Conservation (phyloP, 2,329 filamentous ascomycete genomes). For the Paramyrothecium roridum region DNA sequence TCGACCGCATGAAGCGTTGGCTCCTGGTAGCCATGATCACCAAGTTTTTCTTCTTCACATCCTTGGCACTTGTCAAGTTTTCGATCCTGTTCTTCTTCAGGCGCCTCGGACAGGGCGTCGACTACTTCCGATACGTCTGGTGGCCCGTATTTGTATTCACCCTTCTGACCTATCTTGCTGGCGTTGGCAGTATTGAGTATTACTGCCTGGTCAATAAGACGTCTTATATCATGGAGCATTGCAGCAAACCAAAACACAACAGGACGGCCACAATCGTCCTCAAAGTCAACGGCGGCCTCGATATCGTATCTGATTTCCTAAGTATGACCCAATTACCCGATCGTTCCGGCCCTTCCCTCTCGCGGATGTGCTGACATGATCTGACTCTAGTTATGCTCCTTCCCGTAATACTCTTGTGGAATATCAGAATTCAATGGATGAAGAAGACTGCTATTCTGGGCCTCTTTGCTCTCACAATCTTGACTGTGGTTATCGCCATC, state of each 20-base stretch:
- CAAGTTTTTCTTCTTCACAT: constrained; percentile 3
- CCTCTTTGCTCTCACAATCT: constrained; percentile 2
- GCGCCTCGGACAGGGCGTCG: neutral
- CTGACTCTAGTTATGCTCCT: neutral
- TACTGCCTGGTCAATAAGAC: neutral
- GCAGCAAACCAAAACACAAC: neutral
- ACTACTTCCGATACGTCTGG: neutral
- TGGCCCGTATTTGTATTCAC: neutral
- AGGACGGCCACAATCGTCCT: neutral
- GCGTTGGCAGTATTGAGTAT: neutral
- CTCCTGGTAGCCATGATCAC: neutral
- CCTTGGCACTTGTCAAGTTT: neutral
- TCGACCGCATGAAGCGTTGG: neutral
- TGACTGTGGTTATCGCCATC: neutral
- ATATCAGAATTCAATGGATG: neutral
- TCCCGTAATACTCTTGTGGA: constrained; percentile 1
- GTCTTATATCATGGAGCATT: neutral
- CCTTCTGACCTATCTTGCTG: neutral
- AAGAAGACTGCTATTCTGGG: constrained; percentile 1
- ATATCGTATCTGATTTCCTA: constrained; percentile 1
- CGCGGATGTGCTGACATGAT: neutral
- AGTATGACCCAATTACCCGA: neutral
- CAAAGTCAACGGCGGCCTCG: neutral
- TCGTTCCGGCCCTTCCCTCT: neutral
- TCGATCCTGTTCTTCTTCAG: constrained; percentile 4